Percentiles rank a stretch among this genome's conserved stretches.
phyloP scores from a whole-genome alignment of 768 basidiomycete genomes.

The Gelatoporia subvermispora region DNA sequence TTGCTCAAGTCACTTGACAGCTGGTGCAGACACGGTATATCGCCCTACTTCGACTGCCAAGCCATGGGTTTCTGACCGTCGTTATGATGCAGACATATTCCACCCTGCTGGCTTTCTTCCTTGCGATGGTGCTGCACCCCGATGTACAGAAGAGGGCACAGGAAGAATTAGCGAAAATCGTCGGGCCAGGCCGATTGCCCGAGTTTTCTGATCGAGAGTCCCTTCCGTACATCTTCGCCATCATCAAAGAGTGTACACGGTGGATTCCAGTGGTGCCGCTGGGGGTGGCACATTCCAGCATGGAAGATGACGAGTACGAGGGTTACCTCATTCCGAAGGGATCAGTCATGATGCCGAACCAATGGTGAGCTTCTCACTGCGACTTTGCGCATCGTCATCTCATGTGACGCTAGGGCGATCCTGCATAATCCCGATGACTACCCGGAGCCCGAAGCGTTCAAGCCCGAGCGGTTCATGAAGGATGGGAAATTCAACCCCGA shows the following conservation, averaged over 20 bases:
- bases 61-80: not conserved
- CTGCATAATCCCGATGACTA: conserved; percentile 33
- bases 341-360: conserved; percentile 13
- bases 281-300: conserved; percentile 25
- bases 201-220: conserved; percentile 19
- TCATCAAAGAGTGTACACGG: conserved; percentile 22
- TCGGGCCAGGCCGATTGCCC: conserved; percentile 20
- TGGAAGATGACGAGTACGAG: conserved; percentile 26
- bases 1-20: not conserved
- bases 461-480: conserved; percentile 39
- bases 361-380: conserved; percentile 2
- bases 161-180: not conserved
- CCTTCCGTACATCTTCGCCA: conserved; percentile 23
- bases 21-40: conserved; percentile 15
- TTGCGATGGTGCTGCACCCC: conserved; percentile 6
- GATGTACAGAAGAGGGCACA: not conserved
- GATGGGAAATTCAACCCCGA: conserved; percentile 12
- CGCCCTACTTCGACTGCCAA: conserved; percentile 1
- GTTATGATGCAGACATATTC: not conserved
- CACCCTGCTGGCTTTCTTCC: conserved; percentile 15
- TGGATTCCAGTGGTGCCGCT: conserved; percentile 16
- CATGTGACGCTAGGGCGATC: conserved; percentile 22
- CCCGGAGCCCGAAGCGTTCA: conserved; percentile 34
- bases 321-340: conserved; percentile 30
- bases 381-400: not conserved